Evolutionary conservation across 2,329 filamentous ascomycete species (phyloP).

Genomic region (Lomentospora prolificans): DNA sequence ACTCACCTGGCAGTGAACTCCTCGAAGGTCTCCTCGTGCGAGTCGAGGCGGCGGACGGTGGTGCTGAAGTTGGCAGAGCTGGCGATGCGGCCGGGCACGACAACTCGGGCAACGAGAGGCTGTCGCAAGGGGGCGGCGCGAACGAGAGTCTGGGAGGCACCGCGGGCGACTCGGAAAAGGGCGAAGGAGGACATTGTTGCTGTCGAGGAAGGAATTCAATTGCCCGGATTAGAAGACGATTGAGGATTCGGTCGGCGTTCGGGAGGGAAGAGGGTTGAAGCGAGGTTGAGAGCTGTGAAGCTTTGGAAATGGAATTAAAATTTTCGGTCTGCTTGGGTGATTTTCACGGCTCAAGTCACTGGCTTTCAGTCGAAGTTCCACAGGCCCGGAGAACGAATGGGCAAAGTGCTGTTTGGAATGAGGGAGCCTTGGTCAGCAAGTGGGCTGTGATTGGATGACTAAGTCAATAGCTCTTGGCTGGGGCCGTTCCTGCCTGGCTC

Average conservation of each 20-base stretch:
- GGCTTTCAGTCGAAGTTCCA: slow-evolving; percentile 3
- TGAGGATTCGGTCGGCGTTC: neutral
- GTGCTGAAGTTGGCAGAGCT: slow-evolving; percentile 53
- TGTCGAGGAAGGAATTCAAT: neutral
- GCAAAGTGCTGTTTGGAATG: neutral
- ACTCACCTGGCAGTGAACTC: slow-evolving; percentile 89
- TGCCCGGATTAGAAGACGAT: slow-evolving; percentile 1
- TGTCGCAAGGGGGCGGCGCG: slow-evolving; percentile 51
- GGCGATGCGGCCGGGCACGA: slow-evolving; percentile 39
- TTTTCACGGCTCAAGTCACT: neutral
- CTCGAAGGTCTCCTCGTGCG: slow-evolving; percentile 96
- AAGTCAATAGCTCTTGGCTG: slow-evolving; percentile 8
- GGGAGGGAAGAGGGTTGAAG: neutral
- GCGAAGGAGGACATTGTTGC: slow-evolving; percentile 50
- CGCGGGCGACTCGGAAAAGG: slow-evolving; percentile 62
- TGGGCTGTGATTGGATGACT: slow-evolving; percentile 15
- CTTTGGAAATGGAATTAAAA: slow-evolving; percentile 1
- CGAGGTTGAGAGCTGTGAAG: neutral
- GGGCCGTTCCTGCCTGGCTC: neutral
- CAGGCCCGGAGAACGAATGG: slow-evolving; percentile 6
- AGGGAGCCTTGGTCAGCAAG: slow-evolving; percentile 7
- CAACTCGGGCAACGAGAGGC: slow-evolving; percentile 45
- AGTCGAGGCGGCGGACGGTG: slow-evolving; percentile 40
- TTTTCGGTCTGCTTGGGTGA: slow-evolving; percentile 1
- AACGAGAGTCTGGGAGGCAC: slow-evolving; percentile 51